Conservation (phyloP, 2,329 filamentous ascomycete genomes). For the Pseudogymnoascus sp. region DNA sequence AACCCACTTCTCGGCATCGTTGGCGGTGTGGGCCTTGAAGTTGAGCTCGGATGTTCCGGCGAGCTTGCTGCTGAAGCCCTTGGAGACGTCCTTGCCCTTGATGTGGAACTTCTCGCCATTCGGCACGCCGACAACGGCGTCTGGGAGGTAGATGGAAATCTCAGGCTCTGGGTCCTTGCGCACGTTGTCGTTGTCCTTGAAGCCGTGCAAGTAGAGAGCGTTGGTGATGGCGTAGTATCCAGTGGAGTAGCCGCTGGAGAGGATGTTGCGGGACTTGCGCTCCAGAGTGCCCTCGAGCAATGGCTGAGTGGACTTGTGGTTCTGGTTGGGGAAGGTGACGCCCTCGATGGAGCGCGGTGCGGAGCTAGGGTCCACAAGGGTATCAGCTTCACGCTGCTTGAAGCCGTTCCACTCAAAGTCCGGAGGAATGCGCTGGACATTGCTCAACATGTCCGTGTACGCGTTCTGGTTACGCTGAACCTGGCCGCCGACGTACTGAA, state of each 20-base stretch:
- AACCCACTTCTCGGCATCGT: slow-evolving; percentile 81
- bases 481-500: slow-evolving; percentile 71
- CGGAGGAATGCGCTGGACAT: slow-evolving; percentile 66
- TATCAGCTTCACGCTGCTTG: slow-evolving; percentile 58
- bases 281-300: slow-evolving; percentile 84
- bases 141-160: slow-evolving; percentile 83
- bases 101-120: slow-evolving; percentile 83
- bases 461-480: slow-evolving; percentile 73
- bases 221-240: slow-evolving; percentile 89
- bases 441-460: slow-evolving; percentile 75
- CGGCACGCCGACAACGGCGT: slow-evolving; percentile 67
- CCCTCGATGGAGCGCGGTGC: slow-evolving; percentile 65
- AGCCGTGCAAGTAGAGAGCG: slow-evolving; percentile 86
- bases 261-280: slow-evolving; percentile 82
- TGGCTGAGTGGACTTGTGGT: slow-evolving; percentile 70
- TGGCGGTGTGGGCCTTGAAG: slow-evolving; percentile 79
- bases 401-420: slow-evolving; percentile 95
- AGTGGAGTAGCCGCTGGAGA: slow-evolving; percentile 66
- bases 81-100: slow-evolving; percentile 87
- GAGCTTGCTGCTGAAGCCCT: slow-evolving; percentile 73
- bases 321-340: slow-evolving; percentile 82
- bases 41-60: slow-evolving; percentile 70
- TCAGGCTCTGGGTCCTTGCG: slow-evolving; percentile 73
- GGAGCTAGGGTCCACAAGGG: slow-evolving; percentile 71
- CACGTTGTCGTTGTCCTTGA: slow-evolving; percentile 78